Evolutionary conservation across 352 stramenopile genomes (phyloP), one percentile per base, ranked within the genome.

Genomic region (Blastocystis hominis): DNA sequence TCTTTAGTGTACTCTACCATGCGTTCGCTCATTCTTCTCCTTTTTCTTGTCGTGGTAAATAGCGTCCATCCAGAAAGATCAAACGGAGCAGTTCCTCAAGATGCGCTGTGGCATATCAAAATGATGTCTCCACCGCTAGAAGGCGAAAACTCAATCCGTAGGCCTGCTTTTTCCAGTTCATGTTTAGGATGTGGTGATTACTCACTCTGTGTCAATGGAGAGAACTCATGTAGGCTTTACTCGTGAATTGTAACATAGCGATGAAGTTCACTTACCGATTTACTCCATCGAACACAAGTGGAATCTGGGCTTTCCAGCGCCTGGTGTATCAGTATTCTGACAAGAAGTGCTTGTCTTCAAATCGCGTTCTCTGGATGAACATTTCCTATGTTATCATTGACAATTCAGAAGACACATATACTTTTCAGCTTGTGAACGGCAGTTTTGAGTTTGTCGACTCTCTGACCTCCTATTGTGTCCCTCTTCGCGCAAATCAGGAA

Each of bases 91-190:
- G 70, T 80, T 47, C 70, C 70, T 63, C 70, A 42, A 5, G 70
- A 80, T 44, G 63, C 70, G 7, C 54, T 80, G 15, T 80, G 70
- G 70, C 70, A 80, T 64, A 80, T 80, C 70, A 59, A 40, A 62
- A 80, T 80, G 70, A 80, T 80, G 70, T 80, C 70, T 59, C 70
- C 70, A 47, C 70, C 70, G 3, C 9, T 80, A 20, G 40, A 62
- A 24, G 24, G 44, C 2, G 30, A 80, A 1, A 61, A 7, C 1
- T 17, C 46, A 20, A 80, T 80, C 24, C n/a, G 70, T 80, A 63
- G 3, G 10, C 1, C 9, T 46, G n/a, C 20, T 30, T 36, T 46
- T 2, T 3, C 10, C 34, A 36, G n/a, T 46, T 63, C 13, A 44
- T 38, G 15, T 64, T 5, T 80, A 80, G 70, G 24, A 63, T 80